These are phyloP conservation scores for Tetrapisispora arboricola DNA, from an alignment of 805 yeast genomes.

Conservation along the genomic window DNA sequence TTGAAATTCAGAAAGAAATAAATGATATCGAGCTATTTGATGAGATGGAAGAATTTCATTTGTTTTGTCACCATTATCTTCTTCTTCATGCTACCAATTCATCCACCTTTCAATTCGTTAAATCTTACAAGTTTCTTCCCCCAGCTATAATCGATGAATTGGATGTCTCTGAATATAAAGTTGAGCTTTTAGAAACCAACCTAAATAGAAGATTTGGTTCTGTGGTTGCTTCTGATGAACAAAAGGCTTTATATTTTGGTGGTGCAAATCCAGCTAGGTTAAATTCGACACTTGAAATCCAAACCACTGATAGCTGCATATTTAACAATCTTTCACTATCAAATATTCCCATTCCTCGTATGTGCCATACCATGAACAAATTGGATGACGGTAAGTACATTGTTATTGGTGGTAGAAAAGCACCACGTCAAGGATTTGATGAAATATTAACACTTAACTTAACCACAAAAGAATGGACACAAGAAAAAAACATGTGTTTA, in stretches of 20 bases:
- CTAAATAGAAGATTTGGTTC: constrained; percentile 21
- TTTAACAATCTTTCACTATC: constrained; percentile 5
- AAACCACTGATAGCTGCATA: neutral
- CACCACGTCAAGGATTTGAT: constrained; percentile 40
- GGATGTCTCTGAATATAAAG: neutral
- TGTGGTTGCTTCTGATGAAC: constrained; percentile 5
- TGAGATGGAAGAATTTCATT: constrained; percentile 72
- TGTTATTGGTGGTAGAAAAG: constrained; percentile 57
- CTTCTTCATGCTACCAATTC: constrained; percentile 52
- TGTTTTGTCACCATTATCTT: constrained; percentile 67
- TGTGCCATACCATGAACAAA: constrained; percentile 46
- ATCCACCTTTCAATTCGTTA: constrained; percentile 5
- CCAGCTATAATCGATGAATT: neutral
- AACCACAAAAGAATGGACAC: constrained; percentile 31
- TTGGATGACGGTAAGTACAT: constrained; percentile 24
- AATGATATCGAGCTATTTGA: constrained; percentile 57
- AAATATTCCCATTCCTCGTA: constrained; percentile 32
- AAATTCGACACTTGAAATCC: constrained; percentile 12
- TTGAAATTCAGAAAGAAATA: constrained; percentile 33
- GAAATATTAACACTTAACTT: constrained; percentile 35
- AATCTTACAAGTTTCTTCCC: constrained; percentile 4
- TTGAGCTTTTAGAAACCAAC: constrained; percentile 2
- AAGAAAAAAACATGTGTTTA: constrained; percentile 23
- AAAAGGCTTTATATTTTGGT: constrained; percentile 26
- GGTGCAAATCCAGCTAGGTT: constrained; percentile 28